phyloP scores from a whole-genome alignment of 192 early-diverging fungal genomes.

The Dissophora globulifera region DNA sequence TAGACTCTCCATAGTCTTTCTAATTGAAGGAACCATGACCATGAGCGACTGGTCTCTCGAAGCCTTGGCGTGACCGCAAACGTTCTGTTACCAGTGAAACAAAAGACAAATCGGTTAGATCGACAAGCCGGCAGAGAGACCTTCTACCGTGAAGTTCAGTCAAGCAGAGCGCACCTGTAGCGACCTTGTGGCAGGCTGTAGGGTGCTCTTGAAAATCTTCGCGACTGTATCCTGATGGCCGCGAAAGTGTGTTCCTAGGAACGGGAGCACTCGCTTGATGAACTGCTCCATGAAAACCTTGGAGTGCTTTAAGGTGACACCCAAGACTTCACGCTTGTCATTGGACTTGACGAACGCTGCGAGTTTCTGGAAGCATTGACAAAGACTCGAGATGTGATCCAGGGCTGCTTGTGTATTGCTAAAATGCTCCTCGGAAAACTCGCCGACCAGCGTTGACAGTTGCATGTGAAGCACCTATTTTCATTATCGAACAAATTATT shows the following conservation, averaged over 20 bases:
- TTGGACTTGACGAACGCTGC: conserved; percentile 60
- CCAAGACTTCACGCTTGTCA: conserved; percentile 57
- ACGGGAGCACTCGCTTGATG: conserved; percentile 60
- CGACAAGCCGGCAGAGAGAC: conserved; percentile 49
- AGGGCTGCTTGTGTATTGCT: conserved; percentile 32
- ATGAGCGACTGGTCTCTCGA: conserved; percentile 70
- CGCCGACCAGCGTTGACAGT: conserved; percentile 29
- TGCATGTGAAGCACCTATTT: conserved; percentile 53
- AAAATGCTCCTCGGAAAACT: conserved; percentile 33
- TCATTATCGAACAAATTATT: no score
- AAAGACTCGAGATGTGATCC: conserved; percentile 43
- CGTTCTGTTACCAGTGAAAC: conserved; percentile 56
- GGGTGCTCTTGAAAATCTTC: conserved; percentile 58
- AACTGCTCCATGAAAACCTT: conserved; percentile 66
- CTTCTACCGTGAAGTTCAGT: not conserved
- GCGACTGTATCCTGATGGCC: conserved; percentile 52
- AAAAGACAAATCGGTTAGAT: not conserved
- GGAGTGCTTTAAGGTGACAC: conserved; percentile 56
- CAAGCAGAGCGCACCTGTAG: conserved; percentile 55
- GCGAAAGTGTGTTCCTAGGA: conserved; percentile 59
- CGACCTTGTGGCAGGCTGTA: conserved; percentile 60
- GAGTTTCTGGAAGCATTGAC: conserved; percentile 56
- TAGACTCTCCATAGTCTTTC: conserved; percentile 76
- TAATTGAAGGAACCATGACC: conserved; percentile 72
- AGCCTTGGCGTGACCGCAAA: conserved; percentile 83